Percentiles rank a stretch among this genome's conserved stretches.
Evolutionary conservation across 208 protist species (phyloP).

Genomic region (Acanthamoeba rhysodes): DNA sequence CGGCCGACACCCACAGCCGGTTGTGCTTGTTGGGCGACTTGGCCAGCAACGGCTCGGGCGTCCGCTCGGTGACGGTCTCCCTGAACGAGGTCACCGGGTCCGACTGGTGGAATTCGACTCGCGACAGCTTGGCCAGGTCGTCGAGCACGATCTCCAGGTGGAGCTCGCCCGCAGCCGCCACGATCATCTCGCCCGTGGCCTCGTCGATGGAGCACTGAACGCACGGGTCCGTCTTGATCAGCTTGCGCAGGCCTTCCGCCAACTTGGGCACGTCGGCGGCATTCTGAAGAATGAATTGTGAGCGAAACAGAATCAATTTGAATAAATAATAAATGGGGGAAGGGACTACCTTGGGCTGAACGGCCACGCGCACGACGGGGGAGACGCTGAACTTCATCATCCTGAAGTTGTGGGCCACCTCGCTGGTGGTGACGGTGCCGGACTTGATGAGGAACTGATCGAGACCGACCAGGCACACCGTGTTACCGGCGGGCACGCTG

Average conservation of each 20-base stretch:
- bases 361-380: slow-evolving; percentile 98
- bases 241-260: slow-evolving; percentile 98
- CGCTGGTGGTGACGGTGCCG: slow-evolving; percentile 96
- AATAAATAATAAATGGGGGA: too few relatives aligned
- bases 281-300: slow-evolving; percentile 88
- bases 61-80: slow-evolving; percentile 97
- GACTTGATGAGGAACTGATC: slow-evolving; percentile 99
- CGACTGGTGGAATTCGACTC: slow-evolving; percentile 96
- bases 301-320: too few relatives aligned
- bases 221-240: slow-evolving; percentile 98
- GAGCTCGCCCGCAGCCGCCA: slow-evolving; percentile 99
- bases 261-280: slow-evolving; percentile 98
- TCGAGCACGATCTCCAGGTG: slow-evolving; percentile 99
- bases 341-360: slow-evolving; percentile 97
- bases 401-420: slow-evolving; percentile 92
- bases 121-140: slow-evolving; percentile 98
- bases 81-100: slow-evolving; percentile 99
- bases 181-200: slow-evolving; percentile 98
- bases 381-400: slow-evolving; percentile 99
- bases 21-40: slow-evolving; percentile 99
- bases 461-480: slow-evolving; percentile 98
- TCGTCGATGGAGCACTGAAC: slow-evolving; percentile 97
- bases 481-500: slow-evolving; percentile 99
- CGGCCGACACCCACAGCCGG: slow-evolving; percentile 97
- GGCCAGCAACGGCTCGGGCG: slow-evolving; percentile 89